Evolutionary conservation across 2,329 filamentous ascomycete species (phyloP).

Genomic region (Aspergillus felis): DNA sequence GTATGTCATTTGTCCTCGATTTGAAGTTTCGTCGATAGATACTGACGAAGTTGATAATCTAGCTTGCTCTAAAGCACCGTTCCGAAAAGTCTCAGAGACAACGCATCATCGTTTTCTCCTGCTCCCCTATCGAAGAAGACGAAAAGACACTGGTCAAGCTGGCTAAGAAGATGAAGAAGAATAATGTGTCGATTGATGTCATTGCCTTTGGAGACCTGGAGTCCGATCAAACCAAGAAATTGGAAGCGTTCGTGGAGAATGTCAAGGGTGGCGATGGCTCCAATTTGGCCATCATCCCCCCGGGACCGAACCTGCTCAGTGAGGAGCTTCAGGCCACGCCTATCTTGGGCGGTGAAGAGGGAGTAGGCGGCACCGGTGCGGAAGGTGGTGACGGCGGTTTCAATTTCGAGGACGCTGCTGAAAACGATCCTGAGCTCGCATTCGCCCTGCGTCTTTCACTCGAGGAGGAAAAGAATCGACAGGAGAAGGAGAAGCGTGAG

Average conservation of each 20-base stretch:
- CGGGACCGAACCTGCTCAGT: slow-evolving; percentile 85
- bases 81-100: slow-evolving; percentile 97
- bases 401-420: slow-evolving; percentile 79
- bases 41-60: slow-evolving; percentile 15
- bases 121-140: slow-evolving; percentile 84
- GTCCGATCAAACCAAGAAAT: slow-evolving; percentile 81
- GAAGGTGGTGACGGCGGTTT: slow-evolving; percentile 56
- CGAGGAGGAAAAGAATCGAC: slow-evolving; percentile 93
- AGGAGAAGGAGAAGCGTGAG: slow-evolving; percentile 78
- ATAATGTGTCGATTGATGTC: slow-evolving; percentile 89
- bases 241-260: slow-evolving; percentile 87
- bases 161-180: slow-evolving; percentile 99
- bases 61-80: slow-evolving; percentile 95
- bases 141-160: slow-evolving; percentile 85
- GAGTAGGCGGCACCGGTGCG: slow-evolving; percentile 44
- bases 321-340: slow-evolving; percentile 87
- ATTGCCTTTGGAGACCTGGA: slow-evolving; percentile 92
- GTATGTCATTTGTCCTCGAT: slow-evolving; percentile 53
- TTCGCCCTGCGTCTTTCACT: slow-evolving; percentile 94
- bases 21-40: not conserved
- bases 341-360: slow-evolving; percentile 80
- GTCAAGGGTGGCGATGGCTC: slow-evolving; percentile 91
- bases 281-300: slow-evolving; percentile 83
- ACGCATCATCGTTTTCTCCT: slow-evolving; percentile 95
- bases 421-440: slow-evolving; percentile 83